Conservation (phyloP, 1,139 yeast species). For the Lodderomyces metapsilosis region DNA sequence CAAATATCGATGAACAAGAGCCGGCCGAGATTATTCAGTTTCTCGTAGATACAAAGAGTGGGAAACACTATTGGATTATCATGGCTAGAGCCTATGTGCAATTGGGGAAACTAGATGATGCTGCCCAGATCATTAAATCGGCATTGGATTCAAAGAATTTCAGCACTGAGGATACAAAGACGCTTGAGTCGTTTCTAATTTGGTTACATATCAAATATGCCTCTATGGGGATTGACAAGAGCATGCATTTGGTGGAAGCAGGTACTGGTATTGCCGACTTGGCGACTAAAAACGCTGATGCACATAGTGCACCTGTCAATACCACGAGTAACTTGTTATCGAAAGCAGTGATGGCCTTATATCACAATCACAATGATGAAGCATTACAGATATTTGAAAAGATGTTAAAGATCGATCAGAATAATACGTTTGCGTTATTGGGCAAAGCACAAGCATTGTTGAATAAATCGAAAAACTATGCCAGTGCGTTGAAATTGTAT, state of each 20-base stretch:
- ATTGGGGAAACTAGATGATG: slow-evolving; percentile 57
- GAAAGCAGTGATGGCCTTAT: slow-evolving; percentile 52
- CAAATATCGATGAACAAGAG: slow-evolving; percentile 69
- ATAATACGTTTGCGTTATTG: slow-evolving; percentile 73
- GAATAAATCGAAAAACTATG: slow-evolving; percentile 64
- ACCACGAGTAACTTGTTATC: slow-evolving; percentile 52
- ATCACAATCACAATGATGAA: slow-evolving; percentile 55
- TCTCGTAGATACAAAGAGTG: slow-evolving; percentile 76
- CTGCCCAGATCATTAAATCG: slow-evolving; percentile 59
- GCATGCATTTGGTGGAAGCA: slow-evolving; percentile 24
- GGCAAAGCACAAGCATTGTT: slow-evolving; percentile 84
- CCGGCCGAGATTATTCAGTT: slow-evolving; percentile 78
- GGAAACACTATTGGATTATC: slow-evolving; percentile 76
- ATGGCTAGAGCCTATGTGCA: slow-evolving; percentile 80
- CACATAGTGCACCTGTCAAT: slow-evolving; percentile 15
- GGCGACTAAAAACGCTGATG: slow-evolving; percentile 16
- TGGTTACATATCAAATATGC: slow-evolving; percentile 65
- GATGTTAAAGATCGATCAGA: slow-evolving; percentile 46
- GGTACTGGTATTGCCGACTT: slow-evolving; percentile 20
- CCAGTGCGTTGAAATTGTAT: slow-evolving; percentile 72
- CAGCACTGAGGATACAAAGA: slow-evolving; percentile 48
- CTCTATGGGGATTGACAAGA: slow-evolving; percentile 26
- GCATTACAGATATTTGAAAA: slow-evolving; percentile 64
- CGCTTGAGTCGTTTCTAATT: slow-evolving; percentile 61
- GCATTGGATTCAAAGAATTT: slow-evolving; percentile 48